Conservation (phyloP, 1,284 basidiomycete species). For the Inonotus hispidus region DNA sequence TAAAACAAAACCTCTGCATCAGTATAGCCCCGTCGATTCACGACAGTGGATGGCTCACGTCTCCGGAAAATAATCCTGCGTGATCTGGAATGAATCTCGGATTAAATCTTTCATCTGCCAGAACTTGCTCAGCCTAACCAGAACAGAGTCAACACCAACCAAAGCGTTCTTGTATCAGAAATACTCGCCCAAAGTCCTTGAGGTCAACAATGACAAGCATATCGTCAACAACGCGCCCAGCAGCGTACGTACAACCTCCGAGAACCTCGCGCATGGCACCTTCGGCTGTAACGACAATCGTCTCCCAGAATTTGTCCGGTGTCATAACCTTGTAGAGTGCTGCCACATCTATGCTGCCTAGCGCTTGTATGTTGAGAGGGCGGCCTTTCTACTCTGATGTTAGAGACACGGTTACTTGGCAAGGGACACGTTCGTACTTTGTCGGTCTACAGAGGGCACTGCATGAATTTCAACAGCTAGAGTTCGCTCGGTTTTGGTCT, state of each 20-base stretch:
- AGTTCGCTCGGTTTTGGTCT: slow-evolving; percentile 15
- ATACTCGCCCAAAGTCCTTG: slow-evolving; percentile 55
- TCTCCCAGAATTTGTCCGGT: slow-evolving; percentile 59
- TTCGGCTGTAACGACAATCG: slow-evolving; percentile 57
- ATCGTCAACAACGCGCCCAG: slow-evolving; percentile 44
- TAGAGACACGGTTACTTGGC: not conserved
- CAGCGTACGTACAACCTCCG: slow-evolving; percentile 53
- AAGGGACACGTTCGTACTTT: slow-evolving; percentile 35
- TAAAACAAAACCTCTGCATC: slow-evolving; percentile 1
- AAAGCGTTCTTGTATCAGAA: not conserved
- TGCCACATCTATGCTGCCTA: slow-evolving; percentile 54
- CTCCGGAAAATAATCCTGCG: slow-evolving; percentile 72
- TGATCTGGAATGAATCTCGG: slow-evolving; percentile 58
- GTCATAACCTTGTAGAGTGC: slow-evolving; percentile 56
- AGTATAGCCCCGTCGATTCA: not conserved
- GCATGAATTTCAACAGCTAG: not conserved
- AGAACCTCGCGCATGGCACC: slow-evolving; percentile 57
- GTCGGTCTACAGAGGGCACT: slow-evolving; percentile 44
- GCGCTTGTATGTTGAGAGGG: slow-evolving; percentile 59
- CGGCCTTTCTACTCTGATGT: slow-evolving; percentile 47
- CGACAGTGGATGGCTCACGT: slow-evolving; percentile 43
- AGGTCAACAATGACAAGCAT: slow-evolving; percentile 63
- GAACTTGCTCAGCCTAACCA: slow-evolving; percentile 52
- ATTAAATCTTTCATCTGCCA: slow-evolving; percentile 67
- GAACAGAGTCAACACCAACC: not conserved